Base-by-base conservation (phyloP, 257 asterid genomes). In the Rauvolfia tetraphylla region DNA sequence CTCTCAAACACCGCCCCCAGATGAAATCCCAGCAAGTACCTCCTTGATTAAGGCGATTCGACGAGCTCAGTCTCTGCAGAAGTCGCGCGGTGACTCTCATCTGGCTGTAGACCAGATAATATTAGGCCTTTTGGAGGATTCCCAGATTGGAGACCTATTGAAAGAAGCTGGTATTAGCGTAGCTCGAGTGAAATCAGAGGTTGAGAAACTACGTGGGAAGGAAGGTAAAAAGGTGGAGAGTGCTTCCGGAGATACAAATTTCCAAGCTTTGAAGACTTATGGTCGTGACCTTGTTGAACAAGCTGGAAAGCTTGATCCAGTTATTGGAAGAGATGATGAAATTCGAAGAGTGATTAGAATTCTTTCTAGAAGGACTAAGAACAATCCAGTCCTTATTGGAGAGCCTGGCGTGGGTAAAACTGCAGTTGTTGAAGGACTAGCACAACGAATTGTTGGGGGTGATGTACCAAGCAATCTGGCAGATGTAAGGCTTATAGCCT, bases 271-370 rank as follows among this genome's bases (percentile, higher is more conserved):
- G 29, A 84, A 80, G 41, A 80, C 85, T 0, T 84, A 84, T 49
- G 87, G 87, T 33, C 85, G 81, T n/a, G 84, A 84, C 71, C 84
- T 84, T 25, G 87, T 84, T 3, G 87, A 84, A 46, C 66, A 71
- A 72, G 83, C 83, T 29, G 87, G 83, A 17, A 84, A 84, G 76
- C 81, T 78, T 15, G 87, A 84, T 78, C 87, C 84, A 4, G 80
- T 84, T 10, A 84, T 84, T 58, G 87, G 87, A 27, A 81, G 87
- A 34, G 84, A 80, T 46, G 84, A 80, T 12, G 87, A 84, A 41
- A 84, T 84, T 22, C 33, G 80, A 54, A 81, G 87, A 70, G 84
- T 80, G 1, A 29, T 80, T 9, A 54, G 84, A 49, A 81, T 84
- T 31, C 76, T 84, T 10, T 84, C 82, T 0, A 80, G 87, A 41